Conservation (phyloP, 345 rosid species). For the Luvunga scandens region DNA sequence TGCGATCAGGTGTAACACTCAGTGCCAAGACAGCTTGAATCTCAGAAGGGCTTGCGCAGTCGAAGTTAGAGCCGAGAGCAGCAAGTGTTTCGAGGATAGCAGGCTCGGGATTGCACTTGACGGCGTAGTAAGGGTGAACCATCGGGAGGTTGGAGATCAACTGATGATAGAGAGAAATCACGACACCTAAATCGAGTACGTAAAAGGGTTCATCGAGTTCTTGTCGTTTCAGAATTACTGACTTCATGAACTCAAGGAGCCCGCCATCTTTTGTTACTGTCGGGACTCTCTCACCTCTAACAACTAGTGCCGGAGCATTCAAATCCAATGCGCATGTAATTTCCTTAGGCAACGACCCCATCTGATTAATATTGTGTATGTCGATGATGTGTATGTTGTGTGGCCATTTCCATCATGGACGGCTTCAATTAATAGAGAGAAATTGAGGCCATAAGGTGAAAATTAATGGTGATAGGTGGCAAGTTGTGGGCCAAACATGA, state of each 20-base stretch:
- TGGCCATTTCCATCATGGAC: too few species aligned
- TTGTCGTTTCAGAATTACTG: conserved; percentile 2
- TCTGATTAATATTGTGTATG: not conserved
- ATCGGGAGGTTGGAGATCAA: conserved; percentile 18
- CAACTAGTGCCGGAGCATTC: conserved; percentile 16
- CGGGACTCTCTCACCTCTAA: conserved; percentile 7
- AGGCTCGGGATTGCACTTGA: conserved; percentile 7
- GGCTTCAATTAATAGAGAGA: too few species aligned
- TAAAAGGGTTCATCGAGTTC: conserved; percentile 11
- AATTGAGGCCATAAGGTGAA: too few species aligned
- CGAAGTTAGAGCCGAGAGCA: conserved; percentile 25
- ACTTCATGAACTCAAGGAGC: conserved; percentile 11
- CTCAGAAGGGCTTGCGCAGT: conserved; percentile 30
- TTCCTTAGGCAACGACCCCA: conserved; percentile 10
- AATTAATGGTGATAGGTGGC: too few species aligned
- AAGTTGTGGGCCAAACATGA: too few species aligned
- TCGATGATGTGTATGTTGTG: too few species aligned
- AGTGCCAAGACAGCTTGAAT: conserved; percentile 23
- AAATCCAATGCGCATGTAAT: not conserved
- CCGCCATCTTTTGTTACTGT: conserved; percentile 13
- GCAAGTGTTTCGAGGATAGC: conserved; percentile 20
- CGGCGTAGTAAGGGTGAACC: conserved; percentile 27
- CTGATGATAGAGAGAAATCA: not conserved
- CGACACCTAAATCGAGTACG: conserved; percentile 20
- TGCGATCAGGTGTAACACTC: conserved; percentile 19